A percentile compares a stretch with the other conserved stretches of the same genome.
These are phyloP conservation scores for Polygonum aviculare DNA, from an alignment of 148 eudicot genomes.

Conservation along the genomic window DNA sequence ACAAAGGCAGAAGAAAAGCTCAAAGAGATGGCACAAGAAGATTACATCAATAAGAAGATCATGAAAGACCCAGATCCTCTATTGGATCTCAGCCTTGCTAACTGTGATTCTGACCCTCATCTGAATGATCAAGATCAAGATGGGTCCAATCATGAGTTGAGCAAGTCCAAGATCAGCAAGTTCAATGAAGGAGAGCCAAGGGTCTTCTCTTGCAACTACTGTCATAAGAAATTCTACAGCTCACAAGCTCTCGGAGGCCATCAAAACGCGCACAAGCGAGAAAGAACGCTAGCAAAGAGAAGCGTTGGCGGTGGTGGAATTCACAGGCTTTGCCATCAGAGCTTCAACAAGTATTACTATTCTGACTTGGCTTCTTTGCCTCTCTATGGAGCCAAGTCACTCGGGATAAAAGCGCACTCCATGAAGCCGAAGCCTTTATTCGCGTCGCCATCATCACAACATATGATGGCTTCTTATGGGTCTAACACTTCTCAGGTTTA, in stretches of 20 bases:
- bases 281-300: conserved; percentile 47
- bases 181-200: conserved; percentile 39
- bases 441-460: neutral
- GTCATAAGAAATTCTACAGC: conserved; percentile 75
- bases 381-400: conserved; percentile 33
- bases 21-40: conserved; percentile 2
- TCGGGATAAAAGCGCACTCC: conserved; percentile 41
- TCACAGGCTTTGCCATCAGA: neutral
- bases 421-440: conserved; percentile 27
- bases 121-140: conserved; percentile 21
- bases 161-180: conserved; percentile 5
- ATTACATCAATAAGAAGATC: conserved; percentile 7
- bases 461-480: neutral
- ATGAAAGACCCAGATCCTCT: conserved; percentile 16
- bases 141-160: conserved; percentile 14
- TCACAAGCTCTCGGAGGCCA: conserved; percentile 98
- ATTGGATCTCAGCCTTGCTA: conserved; percentile 48
- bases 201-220: conserved; percentile 75
- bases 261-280: conserved; percentile 87
- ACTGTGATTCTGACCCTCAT: conserved; percentile 23
- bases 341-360: conserved; percentile 11
- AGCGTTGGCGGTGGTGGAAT: conserved; percentile 1
- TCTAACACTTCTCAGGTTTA: conserved; percentile 12
- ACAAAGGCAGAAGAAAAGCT: neutral
- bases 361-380: conserved; percentile 35